phyloP scores from a whole-genome alignment of 495 filamentous ascomycete species.

The Penicillium lagena region DNA sequence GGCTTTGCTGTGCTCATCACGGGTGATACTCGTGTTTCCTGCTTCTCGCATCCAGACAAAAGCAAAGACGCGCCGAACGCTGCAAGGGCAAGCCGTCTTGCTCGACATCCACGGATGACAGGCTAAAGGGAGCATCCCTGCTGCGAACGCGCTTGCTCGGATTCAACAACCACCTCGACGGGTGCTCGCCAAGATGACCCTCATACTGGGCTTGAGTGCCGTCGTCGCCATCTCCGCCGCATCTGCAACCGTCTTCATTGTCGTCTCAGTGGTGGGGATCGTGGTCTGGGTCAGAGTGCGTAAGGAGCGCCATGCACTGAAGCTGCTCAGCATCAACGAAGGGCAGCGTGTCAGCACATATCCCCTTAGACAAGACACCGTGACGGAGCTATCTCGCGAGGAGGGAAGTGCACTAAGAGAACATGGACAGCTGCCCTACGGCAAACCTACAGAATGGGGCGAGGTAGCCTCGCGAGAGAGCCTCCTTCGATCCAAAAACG shows the following conservation, averaged over 20 bases:
- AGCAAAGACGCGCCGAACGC: neutral
- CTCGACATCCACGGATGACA: neutral
- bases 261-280: constrained; percentile 24
- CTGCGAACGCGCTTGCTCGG: neutral
- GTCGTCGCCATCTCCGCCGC: constrained; percentile 39
- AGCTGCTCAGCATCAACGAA: constrained; percentile 17
- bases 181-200: constrained; percentile 8
- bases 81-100: constrained; percentile 5
- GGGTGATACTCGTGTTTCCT: constrained; percentile 1
- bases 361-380: constrained; percentile 22
- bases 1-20: constrained; percentile 9
- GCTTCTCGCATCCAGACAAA: neutral
- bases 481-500: constrained; percentile 14
- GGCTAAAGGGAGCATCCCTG: neutral
- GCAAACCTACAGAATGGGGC: constrained; percentile 35
- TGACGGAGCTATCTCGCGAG: constrained; percentile 30
- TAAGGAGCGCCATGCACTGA: constrained; percentile 30
- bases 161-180: neutral
- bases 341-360: constrained; percentile 15
- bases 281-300: constrained; percentile 36
- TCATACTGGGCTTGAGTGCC: constrained; percentile 29
- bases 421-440: constrained; percentile 35
- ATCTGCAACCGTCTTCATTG: constrained; percentile 32
- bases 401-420: constrained; percentile 26
- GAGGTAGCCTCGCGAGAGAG: constrained; percentile 36